These are phyloP conservation scores for Asterella californica DNA, from an alignment of 225 moss, liverwort and hornwort species.

Conservation along the genomic window DNA sequence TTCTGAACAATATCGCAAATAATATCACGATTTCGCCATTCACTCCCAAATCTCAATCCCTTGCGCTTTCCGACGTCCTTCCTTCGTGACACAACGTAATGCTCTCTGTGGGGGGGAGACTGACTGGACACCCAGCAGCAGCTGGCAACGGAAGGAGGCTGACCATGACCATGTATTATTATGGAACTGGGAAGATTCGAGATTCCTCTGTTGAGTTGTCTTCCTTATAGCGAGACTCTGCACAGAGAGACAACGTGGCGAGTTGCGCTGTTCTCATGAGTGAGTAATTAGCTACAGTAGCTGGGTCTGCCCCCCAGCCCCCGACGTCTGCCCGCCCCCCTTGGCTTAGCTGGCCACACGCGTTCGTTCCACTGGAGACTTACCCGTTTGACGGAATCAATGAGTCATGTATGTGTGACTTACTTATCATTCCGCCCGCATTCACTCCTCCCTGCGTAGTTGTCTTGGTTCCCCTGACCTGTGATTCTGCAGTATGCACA, in stretches of 20 bases:
- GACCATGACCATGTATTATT: background rate
- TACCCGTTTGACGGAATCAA: background rate
- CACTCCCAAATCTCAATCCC: background rate
- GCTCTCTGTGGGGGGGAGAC: too few species aligned
- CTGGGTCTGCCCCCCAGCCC: too few species aligned
- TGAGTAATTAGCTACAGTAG: background rate
- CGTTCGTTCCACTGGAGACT: background rate
- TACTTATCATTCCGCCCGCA: too few species aligned
- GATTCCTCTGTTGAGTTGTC: background rate
- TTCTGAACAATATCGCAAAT: too few species aligned
- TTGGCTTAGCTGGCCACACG: background rate
- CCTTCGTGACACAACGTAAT: background rate
- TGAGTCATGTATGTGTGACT: too few species aligned
- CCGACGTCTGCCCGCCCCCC: background rate
- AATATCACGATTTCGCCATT: background rate
- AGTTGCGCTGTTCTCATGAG: background rate
- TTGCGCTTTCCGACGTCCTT: background rate
- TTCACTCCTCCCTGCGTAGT: too few species aligned
- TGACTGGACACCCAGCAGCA: background rate
- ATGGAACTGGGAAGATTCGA: background rate
- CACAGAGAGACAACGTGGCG: background rate
- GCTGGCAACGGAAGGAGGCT: background rate
- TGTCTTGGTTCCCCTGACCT: too few species aligned
- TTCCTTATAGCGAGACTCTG: background rate
- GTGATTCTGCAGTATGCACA: too few species aligned